Percentiles rank a stretch among this genome's conserved stretches.
Conservation (phyloP, 345 rosid genomes). For the Nasturtium officinale region DNA sequence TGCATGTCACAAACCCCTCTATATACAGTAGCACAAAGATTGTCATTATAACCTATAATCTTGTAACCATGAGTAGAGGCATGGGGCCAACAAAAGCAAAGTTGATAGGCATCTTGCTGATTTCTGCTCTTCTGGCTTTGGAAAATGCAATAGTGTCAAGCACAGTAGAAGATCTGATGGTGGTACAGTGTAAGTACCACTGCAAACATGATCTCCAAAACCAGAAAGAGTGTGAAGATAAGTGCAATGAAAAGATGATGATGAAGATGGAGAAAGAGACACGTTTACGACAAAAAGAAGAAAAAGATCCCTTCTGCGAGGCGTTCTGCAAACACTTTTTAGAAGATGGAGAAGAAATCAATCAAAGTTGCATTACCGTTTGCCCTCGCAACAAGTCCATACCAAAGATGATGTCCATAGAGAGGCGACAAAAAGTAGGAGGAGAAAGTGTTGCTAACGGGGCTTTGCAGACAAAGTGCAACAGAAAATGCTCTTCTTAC, state of each 20-base stretch:
- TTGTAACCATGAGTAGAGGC: background rate
- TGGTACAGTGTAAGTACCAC: background rate
- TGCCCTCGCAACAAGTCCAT: slow-evolving; percentile 9
- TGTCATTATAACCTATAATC: background rate
- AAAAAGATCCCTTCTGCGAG: slow-evolving; percentile 7
- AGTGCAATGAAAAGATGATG: background rate
- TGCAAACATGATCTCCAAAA: background rate
- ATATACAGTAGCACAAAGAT: background rate
- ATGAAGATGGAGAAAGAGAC: background rate
- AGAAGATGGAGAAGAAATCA: slow-evolving; percentile 1
- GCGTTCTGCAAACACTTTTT: slow-evolving; percentile 15
- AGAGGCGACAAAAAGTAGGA: background rate
- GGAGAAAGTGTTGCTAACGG: slow-evolving; percentile 1
- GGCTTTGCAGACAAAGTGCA: background rate
- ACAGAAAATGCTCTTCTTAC: background rate
- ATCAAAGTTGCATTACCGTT: background rate
- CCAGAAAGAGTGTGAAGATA: slow-evolving; percentile 2
- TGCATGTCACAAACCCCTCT: slow-evolving; percentile 20
- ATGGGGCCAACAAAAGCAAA: background rate
- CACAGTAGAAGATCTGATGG: background rate
- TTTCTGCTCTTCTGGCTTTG: slow-evolving; percentile 7
- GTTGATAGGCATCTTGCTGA: background rate
- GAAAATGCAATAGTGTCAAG: background rate
- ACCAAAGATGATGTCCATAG: slow-evolving; percentile 3
- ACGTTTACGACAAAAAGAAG: background rate